Evolutionary conservation across 1,284 basidiomycete genomes (phyloP), one percentile per base, ranked within the genome.

Genomic region (Ceratobasidium sp.): DNA sequence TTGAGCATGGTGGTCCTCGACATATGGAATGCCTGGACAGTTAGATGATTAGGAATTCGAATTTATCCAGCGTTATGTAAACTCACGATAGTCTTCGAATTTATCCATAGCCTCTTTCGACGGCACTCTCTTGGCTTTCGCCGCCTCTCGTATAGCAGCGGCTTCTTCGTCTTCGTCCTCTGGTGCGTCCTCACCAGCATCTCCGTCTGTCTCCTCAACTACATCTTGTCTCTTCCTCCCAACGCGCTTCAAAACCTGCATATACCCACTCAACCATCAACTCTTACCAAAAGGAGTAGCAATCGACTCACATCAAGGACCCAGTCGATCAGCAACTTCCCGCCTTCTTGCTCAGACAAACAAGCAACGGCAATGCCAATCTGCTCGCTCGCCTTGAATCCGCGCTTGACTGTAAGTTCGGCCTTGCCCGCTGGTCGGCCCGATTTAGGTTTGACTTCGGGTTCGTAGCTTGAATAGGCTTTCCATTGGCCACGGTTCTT

Each of bases 401-500:
- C 94, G 76, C 93, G 92, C 83, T 93, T 92, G 74, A 97, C 89
- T 76, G 89, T 85, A 43, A 97, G 86, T 71, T 97, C 94, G 21
- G 79, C 86, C 18, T 41, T 65, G 34, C 65, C 65, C 3, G 46
- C 53, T 32, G 53, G 65, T 6, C 43, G 52, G 4, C 34, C 36
- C 78, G 65, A 58, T 36, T 58, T 58, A 8, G 50, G 16, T 36
- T 69, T 69, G 77, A 39, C 65, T 74, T 89, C 89, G n/a, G 90
- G 88, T 80, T 91, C 85, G 86, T 89, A 92, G 75, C 89, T 92
- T 9, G 92, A 94, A 76, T 87, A 89, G 74, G 88, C 86, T 80
- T 95, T 95, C 94, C 94, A 96, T 76, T 89, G 84, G 21, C 91
- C 88, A 75, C 92, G 86, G 78, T 92, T 92, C 84, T 94, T 96